phyloP scores from a whole-genome alignment of 805 yeast species.

The Candida peoriensis region DNA sequence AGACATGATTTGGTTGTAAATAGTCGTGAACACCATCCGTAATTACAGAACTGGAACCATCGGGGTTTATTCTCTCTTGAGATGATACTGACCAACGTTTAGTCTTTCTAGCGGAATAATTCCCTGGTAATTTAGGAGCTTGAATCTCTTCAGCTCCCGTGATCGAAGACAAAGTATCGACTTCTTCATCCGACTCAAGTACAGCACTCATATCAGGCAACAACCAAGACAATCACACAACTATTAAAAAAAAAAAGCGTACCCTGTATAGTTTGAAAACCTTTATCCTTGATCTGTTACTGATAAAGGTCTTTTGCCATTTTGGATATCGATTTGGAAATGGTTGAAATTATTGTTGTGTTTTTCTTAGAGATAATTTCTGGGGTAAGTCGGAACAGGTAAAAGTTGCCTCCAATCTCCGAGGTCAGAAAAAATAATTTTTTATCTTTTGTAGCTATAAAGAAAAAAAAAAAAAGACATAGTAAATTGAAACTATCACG shows the following conservation, averaged over 20 bases:
- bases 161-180: constrained; percentile 13
- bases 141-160: constrained; percentile 30
- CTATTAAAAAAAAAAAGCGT: no score
- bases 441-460: no score
- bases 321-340: neutral
- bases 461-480: no score
- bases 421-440: no score
- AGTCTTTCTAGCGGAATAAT: constrained; percentile 50
- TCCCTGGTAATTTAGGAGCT: constrained; percentile 41
- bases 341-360: neutral
- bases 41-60: constrained; percentile 13
- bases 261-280: no score
- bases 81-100: constrained; percentile 40
- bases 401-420: no score
- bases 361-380: neutral
- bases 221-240: no score
- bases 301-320: no score
- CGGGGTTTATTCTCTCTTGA: constrained; percentile 8
- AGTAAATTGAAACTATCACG: no score
- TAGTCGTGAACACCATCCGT: constrained; percentile 65
- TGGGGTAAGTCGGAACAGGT: no score
- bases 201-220: constrained; percentile 26
- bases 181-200: constrained; percentile 27
- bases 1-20: constrained; percentile 56
- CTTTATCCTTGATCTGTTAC: no score